These are phyloP conservation scores for Pinus taeda DNA, from an alignment of 75 land plant genomes.

Conservation along the genomic window DNA sequence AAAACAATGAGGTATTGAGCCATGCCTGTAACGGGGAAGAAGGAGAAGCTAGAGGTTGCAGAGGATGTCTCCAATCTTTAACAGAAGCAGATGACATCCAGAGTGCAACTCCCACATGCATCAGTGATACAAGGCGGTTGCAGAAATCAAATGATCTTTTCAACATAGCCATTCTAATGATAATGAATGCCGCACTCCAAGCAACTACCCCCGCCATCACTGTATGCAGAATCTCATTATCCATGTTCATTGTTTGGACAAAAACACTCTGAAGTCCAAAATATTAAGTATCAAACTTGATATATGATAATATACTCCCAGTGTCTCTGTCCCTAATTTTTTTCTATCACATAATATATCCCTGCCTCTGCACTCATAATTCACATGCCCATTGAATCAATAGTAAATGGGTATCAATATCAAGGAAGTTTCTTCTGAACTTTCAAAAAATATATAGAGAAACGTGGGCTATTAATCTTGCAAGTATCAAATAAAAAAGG, in stretches of 20 bases:
- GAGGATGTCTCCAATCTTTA: slow-evolving; percentile 81
- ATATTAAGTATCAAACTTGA: not conserved
- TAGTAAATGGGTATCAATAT: not conserved
- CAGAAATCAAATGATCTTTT: slow-evolving; percentile 72
- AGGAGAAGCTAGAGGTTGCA: slow-evolving; percentile 65
- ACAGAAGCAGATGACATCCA: slow-evolving; percentile 51
- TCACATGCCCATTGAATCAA: not conserved
- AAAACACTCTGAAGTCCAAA: not conserved
- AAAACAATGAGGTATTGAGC: too few species aligned
- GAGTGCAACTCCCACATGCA: slow-evolving; percentile 68
- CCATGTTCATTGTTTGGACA: not conserved
- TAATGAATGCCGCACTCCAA: slow-evolving; percentile 57
- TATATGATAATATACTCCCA: not conserved
- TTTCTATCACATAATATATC: not conserved
- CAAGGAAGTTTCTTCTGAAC: too few species aligned
- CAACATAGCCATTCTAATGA: slow-evolving; percentile 35
- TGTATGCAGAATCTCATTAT: not conserved
- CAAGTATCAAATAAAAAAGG: too few species aligned
- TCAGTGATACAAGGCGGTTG: slow-evolving; percentile 71
- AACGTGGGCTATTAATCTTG: too few species aligned
- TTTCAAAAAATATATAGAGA: too few species aligned
- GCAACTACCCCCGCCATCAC: slow-evolving; percentile 26
- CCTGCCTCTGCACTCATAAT: not conserved
- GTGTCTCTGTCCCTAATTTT: too few species aligned
- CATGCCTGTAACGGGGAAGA: slow-evolving; percentile 74